A percentile compares a stretch with the other conserved stretches of the same genome.
Evolutionary conservation across 176 grass and related monocot species (phyloP).

Genomic region (Musa beccarii): DNA sequence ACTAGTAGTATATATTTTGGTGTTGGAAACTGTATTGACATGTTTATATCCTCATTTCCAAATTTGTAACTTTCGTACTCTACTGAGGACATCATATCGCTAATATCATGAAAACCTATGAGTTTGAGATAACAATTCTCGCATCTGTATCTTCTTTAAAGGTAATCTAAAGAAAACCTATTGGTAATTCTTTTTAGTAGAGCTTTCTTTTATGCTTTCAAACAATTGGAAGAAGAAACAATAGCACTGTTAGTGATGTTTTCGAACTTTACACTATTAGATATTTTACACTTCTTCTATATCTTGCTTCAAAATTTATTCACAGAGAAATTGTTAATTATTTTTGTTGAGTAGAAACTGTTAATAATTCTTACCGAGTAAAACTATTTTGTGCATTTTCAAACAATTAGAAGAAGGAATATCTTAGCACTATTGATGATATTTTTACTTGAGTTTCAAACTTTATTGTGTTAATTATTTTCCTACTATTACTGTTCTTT

Average conservation of each 20-base stretch:
- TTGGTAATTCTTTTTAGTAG: too few species aligned
- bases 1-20: too few species aligned
- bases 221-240: too few species aligned
- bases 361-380: too few species aligned
- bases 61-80: constrained; percentile 46
- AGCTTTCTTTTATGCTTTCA: too few species aligned
- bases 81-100: constrained; percentile 33
- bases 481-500: not conserved
- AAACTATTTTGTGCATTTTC: too few species aligned
- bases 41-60: constrained; percentile 12
- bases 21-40: not conserved
- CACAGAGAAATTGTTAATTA: too few species aligned
- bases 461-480: too few species aligned
- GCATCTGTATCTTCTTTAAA: constrained; percentile 56
- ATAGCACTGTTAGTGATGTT: too few species aligned
- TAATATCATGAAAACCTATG: constrained; percentile 40
- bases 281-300: too few species aligned
- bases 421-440: not conserved
- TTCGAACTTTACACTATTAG: not conserved
- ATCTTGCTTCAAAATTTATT: too few species aligned
- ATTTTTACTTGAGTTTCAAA: not conserved
- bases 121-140: constrained; percentile 47
- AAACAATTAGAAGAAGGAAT: not conserved
- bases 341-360: too few species aligned
- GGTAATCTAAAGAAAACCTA: constrained; percentile 21